A percentile compares a stretch with the other conserved stretches of the same genome.
These are phyloP conservation scores for Geosmithia flava DNA, from an alignment of 2,329 filamentous ascomycete species.

Conservation along the genomic window DNA sequence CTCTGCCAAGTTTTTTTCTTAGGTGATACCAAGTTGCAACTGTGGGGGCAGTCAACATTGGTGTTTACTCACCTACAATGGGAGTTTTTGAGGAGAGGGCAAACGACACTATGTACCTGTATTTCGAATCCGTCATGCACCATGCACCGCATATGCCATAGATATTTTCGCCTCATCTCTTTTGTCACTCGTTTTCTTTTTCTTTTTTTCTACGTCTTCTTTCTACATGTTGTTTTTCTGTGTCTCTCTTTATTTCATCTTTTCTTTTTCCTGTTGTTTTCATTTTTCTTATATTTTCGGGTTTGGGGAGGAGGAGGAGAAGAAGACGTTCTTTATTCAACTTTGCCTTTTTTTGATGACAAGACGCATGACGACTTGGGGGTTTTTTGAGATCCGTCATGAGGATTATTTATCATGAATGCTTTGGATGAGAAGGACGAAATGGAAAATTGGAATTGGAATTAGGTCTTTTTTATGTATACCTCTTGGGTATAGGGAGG, in stretches of 20 bases:
- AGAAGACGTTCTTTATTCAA: too few species aligned
- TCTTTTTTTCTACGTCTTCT: slow-evolving; percentile 10
- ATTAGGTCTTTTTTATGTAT: too few species aligned
- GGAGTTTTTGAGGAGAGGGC: neutral
- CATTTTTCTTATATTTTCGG: neutral
- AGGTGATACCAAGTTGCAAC: neutral
- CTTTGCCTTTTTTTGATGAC: slow-evolving; percentile 3
- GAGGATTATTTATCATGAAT: slow-evolving; percentile 5
- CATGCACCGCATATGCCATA: neutral
- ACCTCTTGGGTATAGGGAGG: too few species aligned
- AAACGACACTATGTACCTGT: neutral
- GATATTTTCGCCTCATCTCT: slow-evolving; percentile 1
- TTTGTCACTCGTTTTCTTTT: slow-evolving; percentile 14
- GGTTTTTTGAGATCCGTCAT: slow-evolving; percentile 8
- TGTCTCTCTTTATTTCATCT: neutral
- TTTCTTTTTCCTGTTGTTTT: neutral
- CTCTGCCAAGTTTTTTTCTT: neutral
- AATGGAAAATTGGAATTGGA: too few species aligned
- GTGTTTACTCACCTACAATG: neutral
- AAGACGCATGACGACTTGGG: slow-evolving; percentile 1
- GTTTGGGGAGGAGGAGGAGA: neutral
- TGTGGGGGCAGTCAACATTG: neutral
- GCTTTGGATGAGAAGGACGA: neutral
- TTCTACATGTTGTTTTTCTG: slow-evolving; percentile 5
- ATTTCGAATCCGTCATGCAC: neutral